These are phyloP conservation scores for Aspergillus fijiensis DNA, from an alignment of 2,329 filamentous ascomycete genomes.

Conservation along the genomic window DNA sequence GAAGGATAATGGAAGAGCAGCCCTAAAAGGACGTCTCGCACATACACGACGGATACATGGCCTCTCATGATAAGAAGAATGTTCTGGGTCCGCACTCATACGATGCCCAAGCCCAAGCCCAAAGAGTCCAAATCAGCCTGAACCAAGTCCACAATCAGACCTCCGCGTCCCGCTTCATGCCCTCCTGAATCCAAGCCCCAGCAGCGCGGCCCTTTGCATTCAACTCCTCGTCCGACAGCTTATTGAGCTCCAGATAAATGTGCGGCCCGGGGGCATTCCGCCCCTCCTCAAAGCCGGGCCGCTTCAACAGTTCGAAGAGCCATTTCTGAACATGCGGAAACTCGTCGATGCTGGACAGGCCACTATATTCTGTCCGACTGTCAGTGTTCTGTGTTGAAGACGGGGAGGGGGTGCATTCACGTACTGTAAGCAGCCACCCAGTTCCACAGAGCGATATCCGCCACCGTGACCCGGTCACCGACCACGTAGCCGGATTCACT, in stretches of 20 bases:
- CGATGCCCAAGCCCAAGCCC: no score
- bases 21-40: no score
- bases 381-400: neutral
- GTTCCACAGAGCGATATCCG: slow-evolving; percentile 4
- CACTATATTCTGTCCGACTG: neutral
- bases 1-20: no score
- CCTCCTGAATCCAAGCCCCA: no score
- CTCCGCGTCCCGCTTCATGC: no score
- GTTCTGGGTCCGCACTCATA: no score
- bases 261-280: neutral
- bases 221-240: no score
- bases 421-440: slow-evolving; percentile 2
- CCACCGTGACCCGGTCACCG: slow-evolving; percentile 2
- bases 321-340: neutral
- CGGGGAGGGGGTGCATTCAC: neutral
- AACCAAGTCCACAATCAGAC: no score
- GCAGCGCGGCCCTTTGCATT: no score
- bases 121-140: no score
- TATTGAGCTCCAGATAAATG: neutral
- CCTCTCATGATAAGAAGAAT: no score
- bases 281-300: neutral
- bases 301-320: neutral
- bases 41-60: no score
- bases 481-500: neutral
- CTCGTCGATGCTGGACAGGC: slow-evolving; percentile 3